These are phyloP conservation scores for Sesbania bispinosa DNA, from an alignment of 306 rosid species.

Conservation along the genomic window DNA sequence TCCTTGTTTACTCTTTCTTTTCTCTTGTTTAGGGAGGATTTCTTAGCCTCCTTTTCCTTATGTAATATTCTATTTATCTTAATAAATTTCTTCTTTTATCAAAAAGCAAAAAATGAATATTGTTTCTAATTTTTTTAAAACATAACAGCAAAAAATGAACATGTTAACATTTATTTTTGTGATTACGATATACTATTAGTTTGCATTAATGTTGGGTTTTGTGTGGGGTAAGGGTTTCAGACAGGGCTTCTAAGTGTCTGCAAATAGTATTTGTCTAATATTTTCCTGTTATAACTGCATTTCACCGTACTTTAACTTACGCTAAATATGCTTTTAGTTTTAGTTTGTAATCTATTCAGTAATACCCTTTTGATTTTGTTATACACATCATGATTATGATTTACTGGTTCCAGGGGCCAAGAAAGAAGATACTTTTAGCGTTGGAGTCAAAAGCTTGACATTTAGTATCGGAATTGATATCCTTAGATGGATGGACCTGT, in stretches of 20 bases:
- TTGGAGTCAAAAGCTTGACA: conserved; percentile 75
- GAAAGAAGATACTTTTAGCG: conserved; percentile 93
- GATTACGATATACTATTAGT: too few relatives aligned
- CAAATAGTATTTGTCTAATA: not conserved
- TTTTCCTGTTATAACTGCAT: not conserved
- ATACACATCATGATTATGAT: conserved; percentile 17
- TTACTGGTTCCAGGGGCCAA: conserved; percentile 79
- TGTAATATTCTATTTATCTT: too few relatives aligned
- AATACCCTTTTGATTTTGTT: not conserved
- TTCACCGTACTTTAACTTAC: not conserved
- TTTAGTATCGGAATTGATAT: conserved; percentile 14
- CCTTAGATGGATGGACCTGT: conserved; percentile 12
- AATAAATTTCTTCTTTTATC: too few relatives aligned
- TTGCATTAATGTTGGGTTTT: not conserved
- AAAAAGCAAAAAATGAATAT: too few relatives aligned
- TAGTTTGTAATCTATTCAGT: not conserved
- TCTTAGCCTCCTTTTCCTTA: too few relatives aligned
- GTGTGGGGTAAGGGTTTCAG: not conserved
- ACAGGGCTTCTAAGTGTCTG: too few relatives aligned
- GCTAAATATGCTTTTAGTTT: not conserved
- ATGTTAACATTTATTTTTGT: too few relatives aligned
- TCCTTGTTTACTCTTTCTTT: too few relatives aligned
- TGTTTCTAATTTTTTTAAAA: too few relatives aligned
- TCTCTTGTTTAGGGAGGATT: too few relatives aligned
- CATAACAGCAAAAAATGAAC: too few relatives aligned